phyloP scores from a whole-genome alignment of 495 filamentous ascomycete genomes.

The Aspergillus nanangensis region DNA sequence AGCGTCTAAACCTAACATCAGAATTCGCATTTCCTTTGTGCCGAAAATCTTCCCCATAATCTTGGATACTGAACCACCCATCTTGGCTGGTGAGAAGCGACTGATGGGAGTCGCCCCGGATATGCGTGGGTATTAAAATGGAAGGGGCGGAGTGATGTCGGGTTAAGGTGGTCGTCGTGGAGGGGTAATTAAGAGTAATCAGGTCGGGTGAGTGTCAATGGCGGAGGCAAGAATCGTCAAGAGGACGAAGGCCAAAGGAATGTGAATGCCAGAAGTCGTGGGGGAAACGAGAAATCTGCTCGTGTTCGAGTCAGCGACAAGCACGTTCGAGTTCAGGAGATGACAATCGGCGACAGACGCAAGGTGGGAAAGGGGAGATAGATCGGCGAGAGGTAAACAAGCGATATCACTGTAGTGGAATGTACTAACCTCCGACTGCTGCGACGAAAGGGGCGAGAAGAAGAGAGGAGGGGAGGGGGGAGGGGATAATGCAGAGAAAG shows the following conservation, averaged over 20 bases:
- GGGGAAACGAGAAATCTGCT: too few relatives aligned
- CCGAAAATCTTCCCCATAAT: conserved; percentile 97
- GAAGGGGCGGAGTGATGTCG: conserved; percentile 1
- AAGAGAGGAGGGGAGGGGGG: background rate
- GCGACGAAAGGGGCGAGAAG: background rate
- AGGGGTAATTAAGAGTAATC: too few relatives aligned
- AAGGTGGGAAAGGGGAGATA: too few relatives aligned
- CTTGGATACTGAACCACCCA: conserved; percentile 81
- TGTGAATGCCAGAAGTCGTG: too few relatives aligned
- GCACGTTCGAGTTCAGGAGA: too few relatives aligned
- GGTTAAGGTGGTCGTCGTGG: too few relatives aligned
- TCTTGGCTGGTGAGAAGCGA: conserved; percentile 33
- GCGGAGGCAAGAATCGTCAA: background rate
- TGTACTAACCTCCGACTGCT: too few relatives aligned
- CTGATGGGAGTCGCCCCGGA: conserved; percentile 3
- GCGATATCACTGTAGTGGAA: too few relatives aligned
- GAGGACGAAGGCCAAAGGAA: background rate
- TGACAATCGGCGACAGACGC: too few relatives aligned
- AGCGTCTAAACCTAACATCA: conserved; percentile 97
- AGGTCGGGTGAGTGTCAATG: background rate
- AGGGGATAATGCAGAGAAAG: conserved; percentile 1
- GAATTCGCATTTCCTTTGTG: conserved; percentile 95
- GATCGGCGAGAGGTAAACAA: too few relatives aligned
- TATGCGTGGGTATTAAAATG: background rate
- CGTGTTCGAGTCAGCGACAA: too few relatives aligned